Evolutionary conservation across 2,329 filamentous ascomycete genomes (phyloP), one percentile per base, ranked within the genome.

Genomic region (Cercospora zeina): DNA sequence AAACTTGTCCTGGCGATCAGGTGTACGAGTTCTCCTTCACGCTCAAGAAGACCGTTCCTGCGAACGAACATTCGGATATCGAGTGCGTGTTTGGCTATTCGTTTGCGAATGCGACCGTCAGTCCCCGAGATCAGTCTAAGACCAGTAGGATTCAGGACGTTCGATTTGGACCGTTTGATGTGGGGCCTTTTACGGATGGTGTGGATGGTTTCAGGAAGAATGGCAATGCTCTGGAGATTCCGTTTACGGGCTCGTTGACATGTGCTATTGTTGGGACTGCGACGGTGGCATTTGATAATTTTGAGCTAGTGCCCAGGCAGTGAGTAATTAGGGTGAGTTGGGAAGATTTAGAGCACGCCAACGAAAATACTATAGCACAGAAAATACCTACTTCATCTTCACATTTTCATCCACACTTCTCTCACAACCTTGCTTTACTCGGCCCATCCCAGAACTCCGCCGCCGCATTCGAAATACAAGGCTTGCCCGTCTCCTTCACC

Each of bases 401-500:
- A 45, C 5, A 45, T 2, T 13, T 45, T n/a, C 19, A 14, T 14
- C 13, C 47, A 10, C 11, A 45, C 10, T 16, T 45, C n/a, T 16
- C 19, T 53, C 30, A 84, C 76, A 84, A 71, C 71, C 81, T 84
- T 42, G 77, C 74, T 74, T 79, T 80, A 10, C 74, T 75, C 53
- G 74, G 76, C 10, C 74, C 75, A 55, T 74, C 77, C 63, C 77
- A 77, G 54, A 89, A 36, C 72, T 96, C 91, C 2, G 85, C 91
- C 34, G 89, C 92, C 6, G 87, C 92, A 27, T 89, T 89, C 24
- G 86, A 85, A 74, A 96, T 95, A 65, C 89, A 90, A 70, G 90
- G 80, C 84, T 96, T 96, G 71, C 91, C 91, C 58, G 91, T 96
- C 84, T 96, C 92, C 79, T 93, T 91, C 67, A 96, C 91, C 77